phyloP scores from a whole-genome alignment of 345 rosid species.

The Corymbia maculata region DNA sequence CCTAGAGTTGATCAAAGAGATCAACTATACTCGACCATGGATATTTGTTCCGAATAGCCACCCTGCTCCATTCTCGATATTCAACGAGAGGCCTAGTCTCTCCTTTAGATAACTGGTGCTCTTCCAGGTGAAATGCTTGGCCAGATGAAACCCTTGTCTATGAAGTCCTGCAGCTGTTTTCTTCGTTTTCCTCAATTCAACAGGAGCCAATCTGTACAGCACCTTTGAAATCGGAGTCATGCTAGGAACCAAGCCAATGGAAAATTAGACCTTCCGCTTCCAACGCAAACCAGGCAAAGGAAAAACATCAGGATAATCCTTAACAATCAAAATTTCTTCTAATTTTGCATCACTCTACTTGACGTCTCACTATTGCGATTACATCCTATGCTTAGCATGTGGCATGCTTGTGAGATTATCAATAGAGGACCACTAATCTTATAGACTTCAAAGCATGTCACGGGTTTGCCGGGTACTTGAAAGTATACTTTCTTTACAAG shows the following conservation, averaged over 20 bases:
- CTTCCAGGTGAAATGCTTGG: too few relatives aligned
- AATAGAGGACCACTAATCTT: background rate
- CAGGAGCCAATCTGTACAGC: background rate
- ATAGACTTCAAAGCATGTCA: background rate
- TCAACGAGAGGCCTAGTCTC: too few relatives aligned
- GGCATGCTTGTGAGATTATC: background rate
- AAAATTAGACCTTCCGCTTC: background rate
- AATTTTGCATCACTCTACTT: background rate
- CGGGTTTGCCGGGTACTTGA: too few relatives aligned
- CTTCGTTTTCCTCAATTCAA: background rate
- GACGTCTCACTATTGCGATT: background rate
- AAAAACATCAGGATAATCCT: background rate
- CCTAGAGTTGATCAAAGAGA: too few relatives aligned
- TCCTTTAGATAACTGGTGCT: too few relatives aligned
- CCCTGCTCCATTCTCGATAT: too few relatives aligned
- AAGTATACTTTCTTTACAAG: background rate
- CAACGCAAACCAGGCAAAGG: background rate
- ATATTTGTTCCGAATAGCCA: too few relatives aligned
- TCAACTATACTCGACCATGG: too few relatives aligned
- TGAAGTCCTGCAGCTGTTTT: too few relatives aligned
- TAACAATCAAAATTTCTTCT: background rate
- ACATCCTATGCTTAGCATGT: background rate
- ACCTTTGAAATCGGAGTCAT: background rate
- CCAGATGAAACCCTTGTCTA: too few relatives aligned
- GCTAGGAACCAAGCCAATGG: background rate